Base-by-base conservation (phyloP, 768 basidiomycete species). In the Russula earlei region DNA sequence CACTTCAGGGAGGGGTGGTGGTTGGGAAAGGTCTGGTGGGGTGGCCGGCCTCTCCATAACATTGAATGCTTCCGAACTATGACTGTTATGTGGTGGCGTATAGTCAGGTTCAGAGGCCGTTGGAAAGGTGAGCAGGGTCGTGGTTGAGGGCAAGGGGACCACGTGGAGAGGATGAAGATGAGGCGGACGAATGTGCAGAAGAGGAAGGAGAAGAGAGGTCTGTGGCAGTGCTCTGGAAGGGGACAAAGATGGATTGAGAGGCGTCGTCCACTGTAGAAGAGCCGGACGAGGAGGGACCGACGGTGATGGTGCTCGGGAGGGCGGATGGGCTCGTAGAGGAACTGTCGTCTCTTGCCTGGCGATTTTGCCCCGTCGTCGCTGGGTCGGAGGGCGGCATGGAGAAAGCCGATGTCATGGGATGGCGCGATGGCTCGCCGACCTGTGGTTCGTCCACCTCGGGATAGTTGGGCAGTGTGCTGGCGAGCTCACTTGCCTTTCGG, bases 1-100 rank as follows among this genome's bases (percentile, higher is more conserved):
- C 19, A 53, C 44, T 24, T 54, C 40, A 12, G 62, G 63, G 27
- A 67, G 63, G 31, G 66, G 64, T 36, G 65, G 48, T 34, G 64
- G 54, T 48, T 65, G 57, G 22, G 68, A 62, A 44, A 67, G 50
- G 12, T 52, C 46, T 59, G 55, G 43, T 40, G 49, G 40, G 2
- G 57, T 50, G 4, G 57, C 50, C 15, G 59, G 56, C 43, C 56
- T 45, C n/a, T 57, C 56, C 56, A 57, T 57, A 19, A 57, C 56
- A 24, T 57, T 36, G 45, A 57, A 57, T 24, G 50, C 25, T 2
- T 57, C 56, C 29, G 56, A 34, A 34, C 38, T 29, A 11, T 58
- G 40, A 34, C n/a, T 40, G 14, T 11, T 6, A 19, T 25, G 24
- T 2, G 33, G 43, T 19, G 15, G 14, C 9, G 47, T 20, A 38